A percentile compares a stretch with the other conserved stretches of the same genome.
phyloP scores from a whole-genome alignment of 129 eudicot genomes.

The Arctium lappa region DNA sequence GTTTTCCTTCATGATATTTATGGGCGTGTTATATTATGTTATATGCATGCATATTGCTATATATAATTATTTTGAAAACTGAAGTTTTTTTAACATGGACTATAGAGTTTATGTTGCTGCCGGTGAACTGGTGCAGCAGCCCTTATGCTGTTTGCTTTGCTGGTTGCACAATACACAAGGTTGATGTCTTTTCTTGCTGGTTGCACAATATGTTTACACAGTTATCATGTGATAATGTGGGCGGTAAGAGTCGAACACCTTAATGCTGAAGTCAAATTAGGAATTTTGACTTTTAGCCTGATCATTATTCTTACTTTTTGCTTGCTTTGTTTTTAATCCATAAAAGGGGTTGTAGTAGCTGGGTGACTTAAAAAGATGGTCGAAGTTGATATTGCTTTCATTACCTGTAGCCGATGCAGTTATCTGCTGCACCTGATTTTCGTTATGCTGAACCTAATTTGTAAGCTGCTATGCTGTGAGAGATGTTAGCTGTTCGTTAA shows the following conservation, averaged over 20 bases:
- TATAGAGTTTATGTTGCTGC: conserved; percentile 57
- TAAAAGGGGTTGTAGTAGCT: conserved; percentile 35
- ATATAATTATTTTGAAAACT: conserved; percentile 14
- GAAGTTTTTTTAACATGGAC: conserved; percentile 38
- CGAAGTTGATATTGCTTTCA: conserved; percentile 20
- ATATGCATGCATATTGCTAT: conserved; percentile 16
- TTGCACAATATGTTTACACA: conserved; percentile 31
- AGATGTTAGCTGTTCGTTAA: not conserved
- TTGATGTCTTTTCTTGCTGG: conserved; percentile 47
- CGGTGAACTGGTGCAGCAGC: conserved; percentile 58
- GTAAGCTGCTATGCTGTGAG: conserved; percentile 23
- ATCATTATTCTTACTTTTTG: conserved; percentile 10
- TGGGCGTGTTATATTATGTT: not conserved
- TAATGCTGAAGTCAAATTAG: conserved; percentile 29
- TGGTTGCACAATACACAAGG: conserved; percentile 27
- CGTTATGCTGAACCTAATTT: conserved; percentile 15
- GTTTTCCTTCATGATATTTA: not conserved
- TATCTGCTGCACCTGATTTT: conserved; percentile 15
- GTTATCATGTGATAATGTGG: conserved; percentile 30
- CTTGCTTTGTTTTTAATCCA: conserved; percentile 25
- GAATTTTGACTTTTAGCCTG: conserved; percentile 18
- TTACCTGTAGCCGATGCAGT: conserved; percentile 27
- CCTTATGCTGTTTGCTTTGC: conserved; percentile 67
- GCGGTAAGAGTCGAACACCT: conserved; percentile 46
- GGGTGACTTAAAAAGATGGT: conserved; percentile 39